These are phyloP conservation scores for Coemansia reversa DNA, from an alignment of 192 early-diverging fungal species.

Conservation along the genomic window DNA sequence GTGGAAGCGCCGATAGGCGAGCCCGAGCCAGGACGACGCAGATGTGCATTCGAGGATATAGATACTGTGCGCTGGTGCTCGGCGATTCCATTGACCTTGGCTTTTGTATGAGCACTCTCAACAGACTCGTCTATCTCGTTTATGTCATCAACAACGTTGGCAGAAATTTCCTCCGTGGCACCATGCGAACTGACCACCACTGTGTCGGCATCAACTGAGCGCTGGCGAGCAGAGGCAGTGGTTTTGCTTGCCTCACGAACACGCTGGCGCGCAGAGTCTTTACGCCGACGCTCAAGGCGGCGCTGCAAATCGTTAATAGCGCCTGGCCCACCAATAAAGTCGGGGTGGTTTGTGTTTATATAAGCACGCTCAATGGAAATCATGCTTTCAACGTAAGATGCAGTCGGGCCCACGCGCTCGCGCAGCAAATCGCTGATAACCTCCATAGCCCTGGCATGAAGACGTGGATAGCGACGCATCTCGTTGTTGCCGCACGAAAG, in stretches of 20 bases:
- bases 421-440: constrained; percentile 76
- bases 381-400: constrained; percentile 74
- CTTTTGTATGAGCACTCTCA: constrained; percentile 35
- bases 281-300: constrained; percentile 64
- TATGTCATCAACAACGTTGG: constrained; percentile 31
- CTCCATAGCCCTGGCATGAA: constrained; percentile 71
- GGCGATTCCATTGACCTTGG: constrained; percentile 1
- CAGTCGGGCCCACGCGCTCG: constrained; percentile 71
- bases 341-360: constrained; percentile 84
- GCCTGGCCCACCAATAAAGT: constrained; percentile 76
- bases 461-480: constrained; percentile 71
- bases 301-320: constrained; percentile 73
- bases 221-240: constrained; percentile 18
- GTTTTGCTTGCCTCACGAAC: constrained; percentile 51
- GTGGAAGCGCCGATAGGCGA: constrained; percentile 27
- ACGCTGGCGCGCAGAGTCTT: constrained; percentile 36
- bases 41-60: constrained; percentile 16
- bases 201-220: constrained; percentile 40
- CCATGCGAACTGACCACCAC: constrained; percentile 31
- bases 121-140: constrained; percentile 45
- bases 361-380: constrained; percentile 80
- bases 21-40: constrained; percentile 36
- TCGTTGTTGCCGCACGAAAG: constrained; percentile 76
- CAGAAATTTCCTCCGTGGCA: constrained; percentile 17
- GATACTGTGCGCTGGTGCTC: constrained; percentile 34